Evolutionary conservation across 768 basidiomycete species (phyloP).

Genomic region (Hericium coralloides): DNA sequence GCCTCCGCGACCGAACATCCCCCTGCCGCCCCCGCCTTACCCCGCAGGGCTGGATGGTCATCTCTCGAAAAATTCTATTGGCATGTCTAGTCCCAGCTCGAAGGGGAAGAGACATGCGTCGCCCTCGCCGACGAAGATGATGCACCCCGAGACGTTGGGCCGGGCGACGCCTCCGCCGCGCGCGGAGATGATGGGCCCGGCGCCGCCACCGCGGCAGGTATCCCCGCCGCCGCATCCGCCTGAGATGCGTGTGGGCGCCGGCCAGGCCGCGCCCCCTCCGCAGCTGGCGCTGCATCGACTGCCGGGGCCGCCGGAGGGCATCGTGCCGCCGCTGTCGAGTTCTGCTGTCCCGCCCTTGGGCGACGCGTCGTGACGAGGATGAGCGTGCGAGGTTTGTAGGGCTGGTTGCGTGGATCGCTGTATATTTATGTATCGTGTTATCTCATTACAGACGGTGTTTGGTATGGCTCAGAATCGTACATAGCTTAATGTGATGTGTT

Average conservation of each 20-base stretch:
- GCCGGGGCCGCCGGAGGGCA: neutral
- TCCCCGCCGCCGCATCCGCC: neutral
- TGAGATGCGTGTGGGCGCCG: neutral
- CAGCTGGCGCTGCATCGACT: neutral
- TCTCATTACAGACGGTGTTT: neutral
- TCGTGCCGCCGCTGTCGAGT: neutral
- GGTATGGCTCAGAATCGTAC: no score
- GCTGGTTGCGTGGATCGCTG: neutral
- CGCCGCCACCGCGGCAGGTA: neutral
- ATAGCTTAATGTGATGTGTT: no score
- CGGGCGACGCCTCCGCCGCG: slow-evolving; percentile 3
- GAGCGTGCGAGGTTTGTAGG: neutral
- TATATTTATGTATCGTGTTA: neutral
- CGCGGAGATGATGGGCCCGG: neutral
- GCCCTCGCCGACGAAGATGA: slow-evolving; percentile 3
- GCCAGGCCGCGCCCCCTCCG: neutral
- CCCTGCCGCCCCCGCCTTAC: neutral
- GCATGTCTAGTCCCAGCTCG: neutral
- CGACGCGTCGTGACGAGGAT: neutral
- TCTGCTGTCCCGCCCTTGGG: neutral
- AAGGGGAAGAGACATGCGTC: neutral
- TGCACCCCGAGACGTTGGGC: neutral
- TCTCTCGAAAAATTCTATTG: neutral
- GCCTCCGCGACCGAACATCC: neutral
- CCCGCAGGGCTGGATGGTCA: neutral